These are phyloP conservation scores for Coemansia sp. DNA, from an alignment of 192 early-diverging fungal genomes.

Conservation along the genomic window DNA sequence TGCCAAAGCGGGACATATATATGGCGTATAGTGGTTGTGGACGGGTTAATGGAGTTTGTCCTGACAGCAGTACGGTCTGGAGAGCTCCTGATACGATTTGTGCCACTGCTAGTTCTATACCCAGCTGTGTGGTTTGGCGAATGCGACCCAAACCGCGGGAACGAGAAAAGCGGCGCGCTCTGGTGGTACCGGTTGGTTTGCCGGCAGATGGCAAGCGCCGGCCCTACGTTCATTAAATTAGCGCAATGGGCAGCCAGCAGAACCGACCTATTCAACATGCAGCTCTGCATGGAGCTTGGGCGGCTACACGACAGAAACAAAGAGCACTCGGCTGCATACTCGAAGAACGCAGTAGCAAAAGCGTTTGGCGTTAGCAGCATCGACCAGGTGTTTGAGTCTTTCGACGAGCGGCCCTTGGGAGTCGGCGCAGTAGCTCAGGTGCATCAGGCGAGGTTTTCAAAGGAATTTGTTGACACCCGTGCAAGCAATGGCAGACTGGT, in stretches of 20 bases:
- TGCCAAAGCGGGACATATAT: neutral
- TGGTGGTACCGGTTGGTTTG: slow-evolving; percentile 89
- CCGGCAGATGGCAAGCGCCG: slow-evolving; percentile 77
- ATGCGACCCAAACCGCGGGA: slow-evolving; percentile 38
- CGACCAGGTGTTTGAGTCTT: slow-evolving; percentile 75
- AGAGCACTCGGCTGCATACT: slow-evolving; percentile 73
- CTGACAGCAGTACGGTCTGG: slow-evolving; percentile 56
- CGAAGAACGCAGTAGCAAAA: slow-evolving; percentile 61
- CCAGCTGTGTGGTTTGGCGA: slow-evolving; percentile 64
- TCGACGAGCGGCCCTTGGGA: slow-evolving; percentile 77
- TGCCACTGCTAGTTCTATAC: slow-evolving; percentile 64
- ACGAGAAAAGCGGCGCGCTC: slow-evolving; percentile 61
- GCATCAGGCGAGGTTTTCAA: slow-evolving; percentile 27
- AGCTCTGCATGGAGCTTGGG: slow-evolving; percentile 72
- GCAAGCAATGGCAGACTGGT: slow-evolving; percentile 22
- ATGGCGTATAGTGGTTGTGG: slow-evolving; percentile 16
- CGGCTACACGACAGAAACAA: slow-evolving; percentile 79
- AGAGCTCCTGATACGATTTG: slow-evolving; percentile 65
- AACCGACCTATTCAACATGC: slow-evolving; percentile 78
- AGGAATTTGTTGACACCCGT: slow-evolving; percentile 27
- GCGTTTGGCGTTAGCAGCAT: slow-evolving; percentile 65
- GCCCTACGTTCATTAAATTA: slow-evolving; percentile 96
- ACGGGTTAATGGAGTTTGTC: slow-evolving; percentile 22
- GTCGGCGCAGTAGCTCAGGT: slow-evolving; percentile 97
- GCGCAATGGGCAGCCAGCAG: slow-evolving; percentile 94